phyloP scores from a whole-genome alignment of 2,329 filamentous ascomycete species.

The Ceratocystiopsis brevicomis region DNA sequence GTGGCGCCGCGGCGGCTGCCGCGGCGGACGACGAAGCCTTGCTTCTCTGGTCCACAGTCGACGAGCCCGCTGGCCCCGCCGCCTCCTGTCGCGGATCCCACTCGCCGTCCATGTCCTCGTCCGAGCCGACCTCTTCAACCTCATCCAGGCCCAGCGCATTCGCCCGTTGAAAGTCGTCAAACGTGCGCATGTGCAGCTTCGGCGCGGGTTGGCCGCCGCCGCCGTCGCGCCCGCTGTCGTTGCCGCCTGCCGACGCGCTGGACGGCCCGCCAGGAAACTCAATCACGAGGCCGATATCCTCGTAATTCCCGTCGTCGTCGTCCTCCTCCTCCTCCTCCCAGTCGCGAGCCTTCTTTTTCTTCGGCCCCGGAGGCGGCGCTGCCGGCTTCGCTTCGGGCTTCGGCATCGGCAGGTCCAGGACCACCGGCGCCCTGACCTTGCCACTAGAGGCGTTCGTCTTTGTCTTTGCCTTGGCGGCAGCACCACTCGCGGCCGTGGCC shows the following conservation, averaged over 20 bases:
- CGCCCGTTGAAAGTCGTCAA: conserved; percentile 8
- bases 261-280: conserved; percentile 38
- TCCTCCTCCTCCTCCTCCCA: conserved; percentile 24
- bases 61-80: too few relatives aligned
- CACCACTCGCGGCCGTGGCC: not conserved
- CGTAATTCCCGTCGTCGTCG: conserved; percentile 35
- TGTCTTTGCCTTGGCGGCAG: not conserved
- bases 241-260: not conserved
- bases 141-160: conserved; percentile 15
- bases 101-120: conserved; percentile 9
- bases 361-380: conserved; percentile 8
- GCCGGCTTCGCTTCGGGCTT: conserved; percentile 8
- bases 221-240: not conserved
- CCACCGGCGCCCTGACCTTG: not conserved
- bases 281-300: conserved; percentile 36
- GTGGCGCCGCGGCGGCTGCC: not conserved
- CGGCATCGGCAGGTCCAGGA: conserved; percentile 9
- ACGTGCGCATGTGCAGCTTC: conserved; percentile 7
- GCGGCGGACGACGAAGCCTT: too few relatives aligned
- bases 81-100: conserved; percentile 8
- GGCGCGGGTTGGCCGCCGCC: conserved; percentile 14
- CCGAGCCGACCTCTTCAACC: conserved; percentile 14
- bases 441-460: not conserved
- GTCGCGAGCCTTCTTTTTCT: conserved; percentile 15
- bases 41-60: too few relatives aligned